phyloP scores from a whole-genome alignment of 306 rosid genomes.

The Malus domestica region ASM211411v1 NC_041789.1:31313501-31314000 shows the following conservation, averaged over 20 bases:
- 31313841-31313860: constrained; percentile 18
- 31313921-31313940: constrained; percentile 36
- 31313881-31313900: constrained; percentile 31
- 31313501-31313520: constrained; percentile 98
- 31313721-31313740: constrained; percentile 37
- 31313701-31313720: constrained; percentile 27
- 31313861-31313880: constrained; percentile 50
- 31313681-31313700: constrained; percentile 21
- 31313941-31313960: constrained; percentile 31
- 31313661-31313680: constrained; percentile 43
- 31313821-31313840: constrained; percentile 29
- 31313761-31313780: constrained; percentile 29
- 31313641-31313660: constrained; percentile 93
- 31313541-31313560: constrained; percentile 86
- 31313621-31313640: constrained; percentile 97
- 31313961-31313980: constrained; percentile 48
- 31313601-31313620: constrained; percentile 86
- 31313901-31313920: constrained; percentile 30
- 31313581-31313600: constrained; percentile 98
- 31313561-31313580: constrained; percentile 92
- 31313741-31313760: constrained; percentile 37
- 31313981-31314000: constrained; percentile 52
- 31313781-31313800: constrained; percentile 38
- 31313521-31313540: constrained; percentile 87
- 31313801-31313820: constrained; percentile 37